Conservation (phyloP, 768 basidiomycete species). For the Suillus subaureus region DNA sequence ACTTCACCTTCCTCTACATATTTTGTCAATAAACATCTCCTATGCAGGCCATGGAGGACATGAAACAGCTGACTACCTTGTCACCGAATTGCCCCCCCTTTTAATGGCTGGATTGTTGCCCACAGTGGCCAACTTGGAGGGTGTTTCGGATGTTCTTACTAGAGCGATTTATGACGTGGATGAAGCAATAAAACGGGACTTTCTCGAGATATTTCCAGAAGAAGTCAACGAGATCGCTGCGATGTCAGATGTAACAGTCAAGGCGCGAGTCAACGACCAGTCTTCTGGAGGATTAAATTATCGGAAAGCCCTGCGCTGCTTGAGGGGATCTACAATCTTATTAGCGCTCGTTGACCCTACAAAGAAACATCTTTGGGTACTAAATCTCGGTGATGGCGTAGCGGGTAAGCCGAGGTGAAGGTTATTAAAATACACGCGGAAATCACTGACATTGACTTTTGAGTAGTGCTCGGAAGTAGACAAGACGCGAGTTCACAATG, state of each 20-base stretch:
- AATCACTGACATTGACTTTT: constrained; percentile 24
- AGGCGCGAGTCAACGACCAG: constrained; percentile 41
- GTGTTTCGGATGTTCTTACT: constrained; percentile 34
- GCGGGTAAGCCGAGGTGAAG: constrained; percentile 39
- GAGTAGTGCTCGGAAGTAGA: constrained; percentile 40
- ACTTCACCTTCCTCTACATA: not conserved
- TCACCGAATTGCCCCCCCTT: constrained; percentile 33
- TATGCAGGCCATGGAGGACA: constrained; percentile 43
- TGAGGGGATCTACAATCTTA: constrained; percentile 54
- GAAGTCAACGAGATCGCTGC: constrained; percentile 23
- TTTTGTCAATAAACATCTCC: constrained; percentile 18
- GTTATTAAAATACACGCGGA: not conserved
- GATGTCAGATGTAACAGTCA: constrained; percentile 42
- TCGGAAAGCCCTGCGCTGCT: constrained; percentile 42
- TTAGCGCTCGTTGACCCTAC: constrained; percentile 47
- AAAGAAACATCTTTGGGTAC: constrained; percentile 51
- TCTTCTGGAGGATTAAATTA: constrained; percentile 31
- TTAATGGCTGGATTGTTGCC: constrained; percentile 17
- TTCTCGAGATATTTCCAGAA: constrained; percentile 46
- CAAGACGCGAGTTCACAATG: constrained; percentile 38
- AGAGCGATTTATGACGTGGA: constrained; percentile 43
- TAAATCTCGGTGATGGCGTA: constrained; percentile 56
- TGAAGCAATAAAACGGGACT: constrained; percentile 35
- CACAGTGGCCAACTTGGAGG: constrained; percentile 10
- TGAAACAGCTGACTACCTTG: constrained; percentile 46